Percentiles rank a stretch among this genome's conserved stretches.
Evolutionary conservation across 345 rosid genomes (phyloP).

Genomic region (Excoecaria cochinchinensis): DNA sequence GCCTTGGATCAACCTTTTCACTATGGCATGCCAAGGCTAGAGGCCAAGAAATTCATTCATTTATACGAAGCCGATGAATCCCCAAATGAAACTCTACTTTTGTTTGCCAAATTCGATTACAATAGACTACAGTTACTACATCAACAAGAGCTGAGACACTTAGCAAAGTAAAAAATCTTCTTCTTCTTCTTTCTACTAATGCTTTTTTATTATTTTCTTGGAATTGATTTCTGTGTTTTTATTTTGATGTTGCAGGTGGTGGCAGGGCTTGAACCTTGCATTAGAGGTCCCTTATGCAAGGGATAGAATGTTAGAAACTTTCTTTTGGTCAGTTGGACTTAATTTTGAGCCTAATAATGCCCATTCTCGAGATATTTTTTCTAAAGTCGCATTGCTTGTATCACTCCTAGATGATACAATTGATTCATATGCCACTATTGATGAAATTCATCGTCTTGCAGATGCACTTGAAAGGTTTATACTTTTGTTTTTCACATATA

Average conservation of each 20-base stretch:
- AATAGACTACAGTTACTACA: conserved; percentile 2
- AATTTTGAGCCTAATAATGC: conserved; percentile 3
- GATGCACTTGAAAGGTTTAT: background rate
- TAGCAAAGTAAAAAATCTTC: too few species aligned
- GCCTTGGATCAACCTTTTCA: background rate
- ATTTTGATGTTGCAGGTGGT: background rate
- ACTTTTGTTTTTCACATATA: too few species aligned
- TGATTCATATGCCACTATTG: conserved; percentile 8
- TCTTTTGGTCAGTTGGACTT: background rate
- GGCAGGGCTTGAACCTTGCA: background rate
- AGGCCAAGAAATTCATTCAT: background rate
- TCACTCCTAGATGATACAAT: conserved; percentile 1
- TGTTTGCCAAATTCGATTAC: background rate
- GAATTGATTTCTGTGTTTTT: background rate
- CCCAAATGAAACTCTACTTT: background rate
- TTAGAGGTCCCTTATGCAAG: conserved; percentile 4
- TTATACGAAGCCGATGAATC: background rate
- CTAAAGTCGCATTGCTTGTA: background rate
- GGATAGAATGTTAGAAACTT: conserved; percentile 4
- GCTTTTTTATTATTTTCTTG: background rate
- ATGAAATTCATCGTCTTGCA: background rate
- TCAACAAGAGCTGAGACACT: background rate
- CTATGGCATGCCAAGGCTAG: background rate
- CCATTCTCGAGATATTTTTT: background rate
- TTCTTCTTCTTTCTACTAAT: too few species aligned